A percentile compares a stretch with the other conserved stretches of the same genome.
These are phyloP conservation scores for Letharia lupina DNA, from an alignment of 495 filamentous ascomycete species.

Conservation along the genomic window DNA sequence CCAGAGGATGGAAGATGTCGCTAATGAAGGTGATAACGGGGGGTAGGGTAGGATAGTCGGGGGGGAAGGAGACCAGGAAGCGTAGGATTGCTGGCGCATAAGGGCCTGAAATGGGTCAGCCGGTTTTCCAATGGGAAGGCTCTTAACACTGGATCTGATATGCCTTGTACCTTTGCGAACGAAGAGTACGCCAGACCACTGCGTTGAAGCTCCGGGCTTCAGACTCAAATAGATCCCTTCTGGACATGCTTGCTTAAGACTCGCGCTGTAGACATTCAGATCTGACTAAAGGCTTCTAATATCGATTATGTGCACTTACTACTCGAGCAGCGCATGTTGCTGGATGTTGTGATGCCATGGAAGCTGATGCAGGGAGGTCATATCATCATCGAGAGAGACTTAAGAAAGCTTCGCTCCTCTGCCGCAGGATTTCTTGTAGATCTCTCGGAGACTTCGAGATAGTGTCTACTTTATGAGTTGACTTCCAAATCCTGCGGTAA, in stretches of 20 bases:
- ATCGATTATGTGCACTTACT: conserved; percentile 42
- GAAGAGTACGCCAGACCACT: conserved; percentile 88
- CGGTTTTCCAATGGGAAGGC: not conserved
- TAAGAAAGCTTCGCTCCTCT: not conserved
- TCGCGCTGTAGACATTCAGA: conserved; percentile 47
- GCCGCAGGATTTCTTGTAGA: not conserved
- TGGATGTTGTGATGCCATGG: conserved; percentile 25
- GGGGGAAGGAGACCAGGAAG: conserved; percentile 81
- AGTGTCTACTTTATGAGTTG: not conserved
- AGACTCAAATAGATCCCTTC: conserved; percentile 79
- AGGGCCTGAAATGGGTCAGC: conserved; percentile 49
- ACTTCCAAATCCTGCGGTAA: no score
- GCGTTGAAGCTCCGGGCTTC: conserved; percentile 65
- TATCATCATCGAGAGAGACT: conserved; percentile 10
- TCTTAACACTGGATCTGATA: not conserved
- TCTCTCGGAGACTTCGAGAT: not conserved
- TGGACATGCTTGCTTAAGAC: conserved; percentile 70
- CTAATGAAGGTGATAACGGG: conserved; percentile 80
- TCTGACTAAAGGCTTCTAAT: not conserved
- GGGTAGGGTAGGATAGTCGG: conserved; percentile 67
- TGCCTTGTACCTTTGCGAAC: conserved; percentile 58
- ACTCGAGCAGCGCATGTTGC: conserved; percentile 69
- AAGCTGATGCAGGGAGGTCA: conserved; percentile 13
- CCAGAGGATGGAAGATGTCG: conserved; percentile 89
- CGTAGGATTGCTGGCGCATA: conserved; percentile 82